Conservation (phyloP, 2,329 filamentous ascomycete species). For the Diplodia mutila region DNA sequence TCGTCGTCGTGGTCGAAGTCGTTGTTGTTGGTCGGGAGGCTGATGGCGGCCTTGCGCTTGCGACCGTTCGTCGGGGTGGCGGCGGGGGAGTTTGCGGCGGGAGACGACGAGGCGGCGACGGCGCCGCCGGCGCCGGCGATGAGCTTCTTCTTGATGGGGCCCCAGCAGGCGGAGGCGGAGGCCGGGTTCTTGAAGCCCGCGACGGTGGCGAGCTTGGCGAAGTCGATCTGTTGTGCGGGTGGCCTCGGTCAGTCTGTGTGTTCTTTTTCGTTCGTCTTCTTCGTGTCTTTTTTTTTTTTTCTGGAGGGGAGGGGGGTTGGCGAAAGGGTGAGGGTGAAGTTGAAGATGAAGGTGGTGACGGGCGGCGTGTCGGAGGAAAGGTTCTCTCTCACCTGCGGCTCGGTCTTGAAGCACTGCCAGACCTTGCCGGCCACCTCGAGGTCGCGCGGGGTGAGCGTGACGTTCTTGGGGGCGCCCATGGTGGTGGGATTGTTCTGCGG, state of each 20-base stretch:
- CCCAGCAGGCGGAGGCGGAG: slow-evolving; percentile 23
- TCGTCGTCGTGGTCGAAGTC: neutral
- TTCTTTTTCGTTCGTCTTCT: neutral
- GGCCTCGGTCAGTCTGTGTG: neutral
- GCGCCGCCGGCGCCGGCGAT: neutral
- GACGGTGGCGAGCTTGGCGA: neutral
- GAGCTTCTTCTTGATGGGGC: slow-evolving; percentile 23
- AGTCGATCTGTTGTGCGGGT: slow-evolving; percentile 26
- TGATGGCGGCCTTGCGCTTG: neutral
- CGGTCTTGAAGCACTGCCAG: slow-evolving; percentile 21
- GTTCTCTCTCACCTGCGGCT: slow-evolving; percentile 26
- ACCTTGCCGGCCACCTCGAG: slow-evolving; percentile 1
- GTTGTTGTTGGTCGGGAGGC: neutral
- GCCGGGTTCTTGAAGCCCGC: slow-evolving; percentile 23
- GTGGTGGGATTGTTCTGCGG: neutral
- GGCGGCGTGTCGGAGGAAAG: no score
- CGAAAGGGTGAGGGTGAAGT: no score
- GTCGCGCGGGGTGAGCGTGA: slow-evolving; percentile 10
- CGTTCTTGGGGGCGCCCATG: slow-evolving; percentile 3
- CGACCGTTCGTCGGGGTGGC: neutral
- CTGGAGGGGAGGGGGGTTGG: no score
- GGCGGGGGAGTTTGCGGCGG: neutral
- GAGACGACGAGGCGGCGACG: neutral
- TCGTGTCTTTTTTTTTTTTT: no score
- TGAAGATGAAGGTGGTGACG: no score